Percentiles rank a stretch among this genome's conserved stretches.
These are phyloP conservation scores for Piedraia hortae DNA, from an alignment of 2,329 filamentous ascomycete species.

Conservation along the genomic window DNA sequence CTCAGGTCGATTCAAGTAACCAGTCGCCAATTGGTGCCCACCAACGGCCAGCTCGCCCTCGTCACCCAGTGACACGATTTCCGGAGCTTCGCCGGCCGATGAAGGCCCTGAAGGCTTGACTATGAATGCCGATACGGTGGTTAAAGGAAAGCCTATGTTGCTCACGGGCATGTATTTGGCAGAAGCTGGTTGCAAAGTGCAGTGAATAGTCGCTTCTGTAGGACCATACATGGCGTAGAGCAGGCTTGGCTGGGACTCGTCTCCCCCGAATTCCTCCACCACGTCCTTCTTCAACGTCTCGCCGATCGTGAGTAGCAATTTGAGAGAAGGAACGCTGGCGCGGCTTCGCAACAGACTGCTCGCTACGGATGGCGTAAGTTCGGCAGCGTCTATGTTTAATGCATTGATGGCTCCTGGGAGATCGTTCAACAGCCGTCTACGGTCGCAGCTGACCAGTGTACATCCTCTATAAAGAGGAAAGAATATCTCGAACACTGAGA, in stretches of 20 bases:
- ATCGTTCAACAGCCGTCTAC: conserved; percentile 44
- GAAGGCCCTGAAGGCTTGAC: conserved; percentile 20
- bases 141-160: conserved; percentile 51
- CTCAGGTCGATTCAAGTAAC: conserved; percentile 56
- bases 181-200: conserved; percentile 44
- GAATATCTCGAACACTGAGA: conserved; percentile 86
- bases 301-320: conserved; percentile 58
- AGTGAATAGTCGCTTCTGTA: conserved; percentile 79
- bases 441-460: conserved; percentile 45
- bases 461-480: conserved; percentile 50
- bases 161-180: conserved; percentile 27
- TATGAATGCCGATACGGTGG: conserved; percentile 56
- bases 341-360: conserved; percentile 46
- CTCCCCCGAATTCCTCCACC: conserved; percentile 49
- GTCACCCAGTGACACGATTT: conserved; percentile 35
- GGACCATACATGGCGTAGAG: conserved; percentile 88
- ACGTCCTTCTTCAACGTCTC: conserved; percentile 70
- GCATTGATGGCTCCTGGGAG: conserved; percentile 36
- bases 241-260: conserved; percentile 26
- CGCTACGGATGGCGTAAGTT: conserved; percentile 70
- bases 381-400: conserved; percentile 53
- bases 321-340: conserved; percentile 36
- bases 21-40: conserved; percentile 49
- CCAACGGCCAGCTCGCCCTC: conserved; percentile 59
- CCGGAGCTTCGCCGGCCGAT: conserved; percentile 2